phyloP scores from a whole-genome alignment of 768 basidiomycete genomes.

The Amanita jacksonii region DNA sequence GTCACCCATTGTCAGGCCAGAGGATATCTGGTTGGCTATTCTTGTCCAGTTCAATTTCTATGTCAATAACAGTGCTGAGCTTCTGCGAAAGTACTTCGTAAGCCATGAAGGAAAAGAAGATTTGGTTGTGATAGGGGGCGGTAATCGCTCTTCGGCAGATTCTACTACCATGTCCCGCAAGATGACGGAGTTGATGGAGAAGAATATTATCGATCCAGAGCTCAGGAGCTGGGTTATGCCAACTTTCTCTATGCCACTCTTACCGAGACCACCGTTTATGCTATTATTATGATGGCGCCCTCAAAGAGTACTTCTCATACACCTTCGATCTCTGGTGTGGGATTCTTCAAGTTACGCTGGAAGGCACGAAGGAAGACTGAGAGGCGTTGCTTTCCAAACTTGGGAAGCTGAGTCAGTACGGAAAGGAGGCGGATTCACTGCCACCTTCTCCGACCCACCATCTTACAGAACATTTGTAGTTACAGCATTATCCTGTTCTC shows the following conservation, averaged over 20 bases:
- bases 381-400: conserved; percentile 19
- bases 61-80: conserved; percentile 20
- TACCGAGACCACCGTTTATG: conserved; percentile 19
- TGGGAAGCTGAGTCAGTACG: conserved; percentile 24
- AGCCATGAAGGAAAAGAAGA: conserved; percentile 18
- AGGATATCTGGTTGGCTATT: conserved; percentile 25
- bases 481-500: no score
- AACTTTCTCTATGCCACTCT: conserved; percentile 25
- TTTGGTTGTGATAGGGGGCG: conserved; percentile 14
- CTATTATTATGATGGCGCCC: conserved; percentile 25
- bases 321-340: conserved; percentile 20
- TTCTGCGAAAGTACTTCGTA: conserved; percentile 19
- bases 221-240: conserved; percentile 26
- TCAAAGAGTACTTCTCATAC: conserved; percentile 23
- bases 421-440: conserved; percentile 20
- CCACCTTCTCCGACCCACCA: conserved; percentile 24
- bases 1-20: conserved; percentile 12
- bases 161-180: conserved; percentile 19
- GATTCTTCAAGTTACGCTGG: conserved; percentile 26
- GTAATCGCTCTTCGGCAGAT: conserved; percentile 15
- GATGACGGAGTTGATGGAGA: conserved; percentile 11
- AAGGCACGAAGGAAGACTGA: conserved; percentile 25
- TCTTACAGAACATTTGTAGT: no score
- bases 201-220: conserved; percentile 13
- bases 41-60: conserved; percentile 23